phyloP scores from a whole-genome alignment of 2,329 filamentous ascomycete genomes.

The Massarina eburnea region DNA sequence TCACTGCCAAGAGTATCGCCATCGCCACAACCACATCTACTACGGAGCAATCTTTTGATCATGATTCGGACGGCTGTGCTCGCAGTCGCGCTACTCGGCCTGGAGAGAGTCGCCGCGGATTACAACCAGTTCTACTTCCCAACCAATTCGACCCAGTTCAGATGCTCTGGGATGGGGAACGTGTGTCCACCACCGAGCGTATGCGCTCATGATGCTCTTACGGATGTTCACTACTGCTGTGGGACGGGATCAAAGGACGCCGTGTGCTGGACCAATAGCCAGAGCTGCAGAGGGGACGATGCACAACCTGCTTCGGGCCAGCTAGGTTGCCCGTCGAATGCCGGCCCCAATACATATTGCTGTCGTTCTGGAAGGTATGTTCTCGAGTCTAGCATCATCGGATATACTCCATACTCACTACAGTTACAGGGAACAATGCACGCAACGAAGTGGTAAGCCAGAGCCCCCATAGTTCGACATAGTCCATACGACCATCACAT shows the following conservation, averaged over 20 bases:
- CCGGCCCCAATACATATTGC: slow-evolving; percentile 15
- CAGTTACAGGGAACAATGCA: slow-evolving; percentile 16
- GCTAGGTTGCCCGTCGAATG: slow-evolving; percentile 8
- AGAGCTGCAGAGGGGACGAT: slow-evolving; percentile 10
- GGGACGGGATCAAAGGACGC: slow-evolving; percentile 10
- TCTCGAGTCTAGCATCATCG: neutral
- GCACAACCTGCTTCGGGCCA: slow-evolving; percentile 9
- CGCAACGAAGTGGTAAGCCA: slow-evolving; percentile 11
- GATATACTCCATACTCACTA: slow-evolving; percentile 5
- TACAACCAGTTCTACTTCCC: slow-evolving; percentile 21
- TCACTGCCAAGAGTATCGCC: too few relatives aligned
- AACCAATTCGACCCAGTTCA: slow-evolving; percentile 7
- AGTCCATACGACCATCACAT: neutral
- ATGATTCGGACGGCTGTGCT: neutral
- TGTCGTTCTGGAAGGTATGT: slow-evolving; percentile 14
- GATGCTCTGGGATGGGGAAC: slow-evolving; percentile 11
- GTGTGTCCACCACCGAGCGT: slow-evolving; percentile 14
- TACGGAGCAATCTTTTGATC: neutral
- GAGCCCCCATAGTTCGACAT: neutral
- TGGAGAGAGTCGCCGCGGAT: slow-evolving; percentile 1
- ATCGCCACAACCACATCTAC: neutral
- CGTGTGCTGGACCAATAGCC: slow-evolving; percentile 17
- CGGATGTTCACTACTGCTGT: slow-evolving; percentile 24
- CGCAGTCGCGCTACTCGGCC: slow-evolving; percentile 1
- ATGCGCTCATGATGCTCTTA: slow-evolving; percentile 17